phyloP scores from a whole-genome alignment of 2,329 filamentous ascomycete genomes.

The Aspergillus hortae region DNA sequence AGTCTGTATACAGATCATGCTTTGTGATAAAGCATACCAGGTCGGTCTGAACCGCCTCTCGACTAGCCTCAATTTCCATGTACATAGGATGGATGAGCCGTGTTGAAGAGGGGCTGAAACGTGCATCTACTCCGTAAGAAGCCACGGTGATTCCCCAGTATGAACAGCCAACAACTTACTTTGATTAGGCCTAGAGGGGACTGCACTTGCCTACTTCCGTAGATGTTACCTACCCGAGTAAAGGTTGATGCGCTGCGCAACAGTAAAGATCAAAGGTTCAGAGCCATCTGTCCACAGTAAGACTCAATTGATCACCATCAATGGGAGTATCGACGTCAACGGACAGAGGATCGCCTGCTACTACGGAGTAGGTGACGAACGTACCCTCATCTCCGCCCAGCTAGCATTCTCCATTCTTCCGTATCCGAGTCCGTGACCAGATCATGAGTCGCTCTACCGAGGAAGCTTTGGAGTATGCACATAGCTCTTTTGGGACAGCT shows the following conservation, averaged over 20 bases:
- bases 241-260: no score
- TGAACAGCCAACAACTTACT: neutral
- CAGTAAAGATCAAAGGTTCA: no score
- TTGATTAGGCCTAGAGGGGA: neutral
- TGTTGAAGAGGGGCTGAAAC: neutral
- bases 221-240: neutral
- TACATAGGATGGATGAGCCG: neutral
- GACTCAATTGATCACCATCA: no score
- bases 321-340: neutral
- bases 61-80: no score
- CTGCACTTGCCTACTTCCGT: neutral
- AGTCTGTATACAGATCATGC: no score
- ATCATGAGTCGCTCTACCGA: constrained; percentile 11
- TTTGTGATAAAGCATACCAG: neutral
- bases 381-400: neutral
- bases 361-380: neutral
- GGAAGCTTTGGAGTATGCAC: constrained; percentile 11
- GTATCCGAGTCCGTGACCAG: constrained; percentile 11
- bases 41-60: no score
- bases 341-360: neutral
- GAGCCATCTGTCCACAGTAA: no score
- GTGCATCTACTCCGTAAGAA: neutral
- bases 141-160: neutral
- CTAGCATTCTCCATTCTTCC: constrained; percentile 2
- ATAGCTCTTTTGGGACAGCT: constrained; percentile 9